Evolutionary conservation across 2,329 filamentous ascomycete species (phyloP), one percentile per base, ranked within the genome.

Genomic region (Gnomoniopsis sp.): DNA sequence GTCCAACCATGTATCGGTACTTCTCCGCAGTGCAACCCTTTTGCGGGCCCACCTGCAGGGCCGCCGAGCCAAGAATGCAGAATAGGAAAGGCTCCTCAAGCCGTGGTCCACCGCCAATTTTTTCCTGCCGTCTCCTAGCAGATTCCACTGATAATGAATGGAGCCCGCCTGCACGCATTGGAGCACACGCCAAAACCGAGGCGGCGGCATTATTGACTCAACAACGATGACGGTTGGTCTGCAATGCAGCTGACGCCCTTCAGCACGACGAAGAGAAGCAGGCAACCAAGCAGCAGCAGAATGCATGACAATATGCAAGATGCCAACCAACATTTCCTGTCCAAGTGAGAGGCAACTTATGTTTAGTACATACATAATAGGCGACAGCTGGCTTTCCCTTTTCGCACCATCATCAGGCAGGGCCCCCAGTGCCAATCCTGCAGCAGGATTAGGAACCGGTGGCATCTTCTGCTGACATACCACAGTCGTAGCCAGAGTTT

Each of bases 31-130:
- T 59, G 57, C 53, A 53, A 57, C 59, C 59, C 51, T 53, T 49
- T 30, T 47, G n/a, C n/a, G n/a, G 51, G 53, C 54, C 59, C 56
- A 61, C 59, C 53, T 61, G 57, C 59, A 61, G 59, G 34, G 33
- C 52, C 56, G 56, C 51, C 53, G 55, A 43, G 59, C 52, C 59
- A 59, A 50, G 51, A 34, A 50, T 36, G n/a, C 44, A 49, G 43
- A 50, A 55, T 43, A 36, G 53, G 49, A 54, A 59, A 53, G 52
- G 47, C 53, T 55, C 51, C 36, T 46, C 52, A 21, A 36, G 15
- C 50, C 26, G 50, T 38, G 44, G 52, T 55, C 59, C 56, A 61
- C 59, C 56, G 52, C 57, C 54, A 30, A 30, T 4, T 30, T 34
- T 59, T 61, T 59, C 38, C 23, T 38, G 26, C 26, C 11, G 10